Conservation (phyloP, 306 rosid species). For the Vigna unguiculata region DNA sequence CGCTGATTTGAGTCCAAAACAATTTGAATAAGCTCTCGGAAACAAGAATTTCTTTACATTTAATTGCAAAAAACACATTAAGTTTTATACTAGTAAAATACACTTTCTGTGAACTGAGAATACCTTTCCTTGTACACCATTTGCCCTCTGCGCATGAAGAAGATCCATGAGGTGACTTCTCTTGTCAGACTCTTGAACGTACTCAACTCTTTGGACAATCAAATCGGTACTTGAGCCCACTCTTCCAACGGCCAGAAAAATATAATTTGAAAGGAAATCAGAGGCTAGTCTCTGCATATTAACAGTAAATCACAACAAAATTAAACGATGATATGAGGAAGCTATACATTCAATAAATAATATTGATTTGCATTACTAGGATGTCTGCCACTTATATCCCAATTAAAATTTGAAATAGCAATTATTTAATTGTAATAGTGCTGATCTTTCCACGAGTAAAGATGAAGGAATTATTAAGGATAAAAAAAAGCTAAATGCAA, state of each 20-base stretch:
- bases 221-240: slow-evolving; percentile 98
- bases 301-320: slow-evolving; percentile 40
- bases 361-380: slow-evolving; percentile 9
- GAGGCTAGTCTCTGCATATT: slow-evolving; percentile 91
- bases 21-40: slow-evolving; percentile 5
- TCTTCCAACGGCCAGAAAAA: slow-evolving; percentile 98
- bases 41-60: background rate
- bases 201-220: slow-evolving; percentile 96
- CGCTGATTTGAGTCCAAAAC: background rate
- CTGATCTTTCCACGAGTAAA: slow-evolving; percentile 20
- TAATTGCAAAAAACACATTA: background rate
- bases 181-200: slow-evolving; percentile 93
- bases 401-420: slow-evolving; percentile 14
- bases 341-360: slow-evolving; percentile 7
- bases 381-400: slow-evolving; percentile 19
- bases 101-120: slow-evolving; percentile 31
- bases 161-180: slow-evolving; percentile 99
- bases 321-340: slow-evolving; percentile 25
- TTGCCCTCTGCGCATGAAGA: slow-evolving; percentile 96
- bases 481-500: slow-evolving; percentile 3
- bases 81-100: slow-evolving; percentile 17
- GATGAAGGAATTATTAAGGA: background rate
- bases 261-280: slow-evolving; percentile 87
- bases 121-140: slow-evolving; percentile 92
- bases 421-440: slow-evolving; percentile 5